Percentiles rank a stretch among this genome's conserved stretches.
Evolutionary conservation across 2,329 filamentous ascomycete species (phyloP).

Genomic region (Epichloe aotearoae): DNA sequence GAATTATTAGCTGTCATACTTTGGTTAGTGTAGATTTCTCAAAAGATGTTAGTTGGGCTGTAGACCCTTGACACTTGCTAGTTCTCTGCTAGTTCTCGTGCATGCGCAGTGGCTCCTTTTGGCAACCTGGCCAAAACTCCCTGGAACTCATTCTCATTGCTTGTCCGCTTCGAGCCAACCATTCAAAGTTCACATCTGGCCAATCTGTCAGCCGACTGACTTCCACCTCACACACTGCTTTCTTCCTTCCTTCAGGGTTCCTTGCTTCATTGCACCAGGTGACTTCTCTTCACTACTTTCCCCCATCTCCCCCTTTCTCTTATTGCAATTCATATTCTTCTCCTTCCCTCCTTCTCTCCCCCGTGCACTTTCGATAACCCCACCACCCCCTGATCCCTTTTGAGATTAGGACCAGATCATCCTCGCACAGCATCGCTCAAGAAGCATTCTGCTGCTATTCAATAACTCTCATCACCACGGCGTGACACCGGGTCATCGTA

Average conservation of each 20-base stretch:
- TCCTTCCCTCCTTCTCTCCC: background rate
- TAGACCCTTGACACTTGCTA: too few species aligned
- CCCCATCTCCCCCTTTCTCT: background rate
- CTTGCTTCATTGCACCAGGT: background rate
- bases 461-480: background rate
- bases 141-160: too few species aligned
- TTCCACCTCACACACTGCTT: background rate
- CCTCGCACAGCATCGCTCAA: constrained; percentile 2
- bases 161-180: background rate
- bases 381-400: constrained; percentile 7
- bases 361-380: constrained; percentile 4
- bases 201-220: background rate
- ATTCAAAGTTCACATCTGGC: background rate
- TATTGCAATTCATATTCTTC: background rate
- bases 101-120: background rate
- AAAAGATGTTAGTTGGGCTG: too few species aligned
- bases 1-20: too few species aligned
- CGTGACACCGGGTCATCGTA: background rate
- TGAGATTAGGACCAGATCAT: constrained; percentile 1
- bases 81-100: background rate
- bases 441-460: background rate
- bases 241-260: background rate
- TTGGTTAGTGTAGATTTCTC: too few species aligned
- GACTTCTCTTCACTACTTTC: background rate
- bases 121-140: constrained; percentile 4